Evolutionary conservation across 2,329 filamentous ascomycete species (phyloP), one percentile per base, ranked within the genome.

Genomic region (Pseudocercospora eumusae): DNA sequence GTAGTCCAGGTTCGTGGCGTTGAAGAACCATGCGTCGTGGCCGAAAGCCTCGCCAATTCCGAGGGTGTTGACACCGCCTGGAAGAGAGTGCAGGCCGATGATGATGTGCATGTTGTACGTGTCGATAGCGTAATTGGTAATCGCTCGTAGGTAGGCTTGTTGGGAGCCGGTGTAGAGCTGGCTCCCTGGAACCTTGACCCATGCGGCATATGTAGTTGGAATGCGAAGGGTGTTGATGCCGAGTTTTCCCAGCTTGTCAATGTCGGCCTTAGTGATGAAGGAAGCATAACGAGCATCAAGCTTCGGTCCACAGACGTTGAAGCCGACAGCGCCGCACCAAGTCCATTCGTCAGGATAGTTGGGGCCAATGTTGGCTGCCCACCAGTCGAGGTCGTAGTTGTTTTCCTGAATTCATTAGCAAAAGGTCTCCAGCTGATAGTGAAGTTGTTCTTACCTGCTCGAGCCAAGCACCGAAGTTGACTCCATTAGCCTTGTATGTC

Each of bases 71-170:
- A 76, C 73, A 64, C 73, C 68, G 25, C 74, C 68, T 20, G 70
- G 66, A 8, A 73, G 68, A 10, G 72, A 70, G 64, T 76, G 75
- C 7, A 76, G 63, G 18, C 71, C 74, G n/a, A 76, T 64, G 27
- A 76, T 68, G 53, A 76, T 64, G 59, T 77, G 74, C 74, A 76
- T 76, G 49, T 66, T 68, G 61, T 75, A 73, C 25, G 69, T 73
- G 8, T 66, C 61, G 53, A 77, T 77, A 36, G 75, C 75, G 56
- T 77, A 78, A 8, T 69, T 67, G 8, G 74, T 66, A 40, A 77
- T 73, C 1, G 57, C 67, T 44, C 67, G 66, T n/a, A 78, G 66
- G 61, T 71, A 69, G 15, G 62, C 55, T 6, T 62, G 52, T 60
- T 78, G 75, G 25, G 72, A 72, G 23, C 75, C 75, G 33, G 58